Conservation (phyloP, 805 yeast genomes). For the Metschnikowia henanensis region DNA sequence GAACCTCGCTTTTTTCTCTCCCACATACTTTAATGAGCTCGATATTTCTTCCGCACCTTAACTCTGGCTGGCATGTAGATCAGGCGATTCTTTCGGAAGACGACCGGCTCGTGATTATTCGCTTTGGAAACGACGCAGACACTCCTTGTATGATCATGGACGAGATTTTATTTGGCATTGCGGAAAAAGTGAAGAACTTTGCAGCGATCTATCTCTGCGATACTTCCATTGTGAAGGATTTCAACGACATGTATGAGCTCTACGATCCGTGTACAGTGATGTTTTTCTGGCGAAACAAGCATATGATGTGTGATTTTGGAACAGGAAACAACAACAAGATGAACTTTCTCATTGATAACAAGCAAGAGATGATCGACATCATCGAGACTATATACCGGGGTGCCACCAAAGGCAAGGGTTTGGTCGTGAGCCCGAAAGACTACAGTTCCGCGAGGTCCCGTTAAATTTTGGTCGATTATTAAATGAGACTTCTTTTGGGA, state of each 20-base stretch:
- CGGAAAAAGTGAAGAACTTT: constrained; percentile 83
- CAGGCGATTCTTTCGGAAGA: constrained; percentile 94
- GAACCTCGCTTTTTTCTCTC: too few species aligned
- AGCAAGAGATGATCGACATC: constrained; percentile 89
- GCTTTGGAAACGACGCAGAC: constrained; percentile 83
- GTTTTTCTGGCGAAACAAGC: constrained; percentile 92
- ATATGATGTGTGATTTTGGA: constrained; percentile 98
- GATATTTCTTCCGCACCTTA: constrained; percentile 22
- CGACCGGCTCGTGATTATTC: constrained; percentile 79
- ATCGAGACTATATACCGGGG: constrained; percentile 89
- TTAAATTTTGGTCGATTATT: too few species aligned
- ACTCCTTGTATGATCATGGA: constrained; percentile 88
- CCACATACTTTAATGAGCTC: constrained; percentile 15
- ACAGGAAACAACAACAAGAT: constrained; percentile 96
- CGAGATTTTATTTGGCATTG: constrained; percentile 73
- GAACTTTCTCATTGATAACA: constrained; percentile 71
- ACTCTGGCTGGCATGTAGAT: constrained; percentile 74
- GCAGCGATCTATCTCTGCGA: constrained; percentile 90
- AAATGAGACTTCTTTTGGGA: too few species aligned
- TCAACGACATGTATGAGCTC: constrained; percentile 83
- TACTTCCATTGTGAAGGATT: constrained; percentile 85
- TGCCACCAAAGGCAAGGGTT: constrained; percentile 88
- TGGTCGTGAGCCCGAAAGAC: constrained; percentile 82
- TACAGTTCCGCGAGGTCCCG: constrained; percentile 39
- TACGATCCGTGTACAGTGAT: constrained; percentile 89